Evolutionary conservation across 805 yeast genomes (phyloP).

Genomic region (Scheffersomyces coipomensis): DNA sequence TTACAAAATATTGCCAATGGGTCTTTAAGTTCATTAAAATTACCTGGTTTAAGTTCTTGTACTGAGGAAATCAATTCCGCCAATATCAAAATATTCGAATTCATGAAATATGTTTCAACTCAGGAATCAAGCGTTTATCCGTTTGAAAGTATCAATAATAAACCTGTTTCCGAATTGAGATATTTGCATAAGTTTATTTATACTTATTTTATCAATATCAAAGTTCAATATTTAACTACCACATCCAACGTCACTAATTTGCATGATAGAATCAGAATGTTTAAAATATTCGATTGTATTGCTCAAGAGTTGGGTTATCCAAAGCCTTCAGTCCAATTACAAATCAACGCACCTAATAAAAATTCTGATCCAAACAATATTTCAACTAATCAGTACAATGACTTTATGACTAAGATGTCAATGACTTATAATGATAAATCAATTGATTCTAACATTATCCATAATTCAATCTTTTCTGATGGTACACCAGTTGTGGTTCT

Average conservation of each 20-base stretch:
- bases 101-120: constrained; percentile 24
- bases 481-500: constrained; percentile 70
- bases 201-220: constrained; percentile 30
- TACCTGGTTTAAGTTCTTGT: constrained; percentile 51
- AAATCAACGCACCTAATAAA: constrained; percentile 53
- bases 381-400: constrained; percentile 56
- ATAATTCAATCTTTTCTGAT: constrained; percentile 66
- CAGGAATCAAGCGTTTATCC: constrained; percentile 19
- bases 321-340: constrained; percentile 45
- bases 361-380: constrained; percentile 37
- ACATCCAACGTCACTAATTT: constrained; percentile 11
- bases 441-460: constrained; percentile 47
- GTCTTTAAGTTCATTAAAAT: constrained; percentile 60
- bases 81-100: constrained; percentile 25
- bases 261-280: constrained; percentile 19
- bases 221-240: constrained; percentile 23
- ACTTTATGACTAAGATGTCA: constrained; percentile 70
- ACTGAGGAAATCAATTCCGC: constrained; percentile 35
- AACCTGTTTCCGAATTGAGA: constrained; percentile 36
- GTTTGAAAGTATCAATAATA: constrained; percentile 18
- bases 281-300: constrained; percentile 45
- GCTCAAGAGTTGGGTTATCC: constrained; percentile 60
- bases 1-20: constrained; percentile 88
- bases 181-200: constrained; percentile 41
- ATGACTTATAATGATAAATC: constrained; percentile 47